Base-by-base conservation (phyloP, 2,329 filamentous ascomycete genomes). In the Metarhizium album region DNA sequence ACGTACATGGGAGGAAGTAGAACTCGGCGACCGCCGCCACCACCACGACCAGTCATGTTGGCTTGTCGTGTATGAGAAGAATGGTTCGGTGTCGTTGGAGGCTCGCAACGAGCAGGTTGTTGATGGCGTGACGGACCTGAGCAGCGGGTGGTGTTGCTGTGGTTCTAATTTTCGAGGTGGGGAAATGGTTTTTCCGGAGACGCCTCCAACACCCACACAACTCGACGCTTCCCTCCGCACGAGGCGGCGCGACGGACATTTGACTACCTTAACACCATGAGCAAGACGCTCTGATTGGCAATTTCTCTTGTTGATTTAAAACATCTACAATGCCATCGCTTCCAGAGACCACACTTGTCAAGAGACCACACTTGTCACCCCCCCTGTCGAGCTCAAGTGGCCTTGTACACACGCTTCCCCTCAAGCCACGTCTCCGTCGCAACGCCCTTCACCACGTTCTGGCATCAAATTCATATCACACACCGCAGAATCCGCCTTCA, bases 1-100 rank as follows among this genome's bases (percentile, higher is more conserved):
- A 52, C 63, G 56, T 61, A 70, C 68, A 82, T 82, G 38, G 78
- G 79, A 52, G 77, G 78, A 50, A 82, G 70, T 59, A 82, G 64
- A 59, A 82, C 77, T 61, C 78, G 76, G 69, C 78, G 77, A 62
- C 75, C 74, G 64, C 77, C 75, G 63, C 74, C 78, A 64, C 76
- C 78, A 60, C 75, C 76, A 62, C 79, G 76, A 63, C 79, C 79
- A 59, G 76, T 77, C 78, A 82, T 82, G 35, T 49, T 57, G 50
- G 42, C n/a, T 29, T 18, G 5, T 18, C 20, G 45, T 49, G 11
- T 23, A 38, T 16, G 22, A 16, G 23, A 20, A 22, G 40, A 3
- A 38, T 48, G 18, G 20, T 7, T 16, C 22, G 37, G 22, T 23
- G n/a, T 13, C 20, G 2, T 13, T 29, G 13, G 5, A 6, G 40